Conservation (phyloP, 1,139 yeast species). For the Geotrichum candidum region DNA sequence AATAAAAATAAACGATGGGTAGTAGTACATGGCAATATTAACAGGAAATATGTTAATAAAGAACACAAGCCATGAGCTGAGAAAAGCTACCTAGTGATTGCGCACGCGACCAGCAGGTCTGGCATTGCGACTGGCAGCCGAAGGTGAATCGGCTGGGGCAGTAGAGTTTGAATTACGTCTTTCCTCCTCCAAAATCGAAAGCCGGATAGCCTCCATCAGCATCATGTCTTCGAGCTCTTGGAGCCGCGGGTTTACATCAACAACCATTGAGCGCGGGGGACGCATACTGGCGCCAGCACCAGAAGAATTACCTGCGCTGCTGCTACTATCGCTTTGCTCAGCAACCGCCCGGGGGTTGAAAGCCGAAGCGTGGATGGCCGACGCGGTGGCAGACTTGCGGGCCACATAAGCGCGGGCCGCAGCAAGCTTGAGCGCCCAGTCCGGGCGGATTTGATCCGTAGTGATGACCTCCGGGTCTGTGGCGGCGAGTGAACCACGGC, state of each 20-base stretch:
- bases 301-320: not conserved
- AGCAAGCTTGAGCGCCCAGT: conserved; percentile 73
- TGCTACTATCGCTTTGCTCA: not conserved
- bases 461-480: conserved; percentile 54
- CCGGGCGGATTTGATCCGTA: conserved; percentile 80
- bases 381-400: conserved; percentile 86
- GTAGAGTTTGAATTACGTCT: not conserved
- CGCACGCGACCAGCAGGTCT: not conserved
- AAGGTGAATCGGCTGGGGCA: not conserved
- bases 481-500: conserved; percentile 27
- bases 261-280: conserved; percentile 13
- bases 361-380: conserved; percentile 86
- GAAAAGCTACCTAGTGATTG: not conserved
- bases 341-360: conserved; percentile 39
- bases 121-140: not conserved
- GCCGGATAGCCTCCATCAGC: conserved; percentile 77
- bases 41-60: not conserved
- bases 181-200: conserved; percentile 67
- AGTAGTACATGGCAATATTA: too few species aligned
- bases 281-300: conserved; percentile 1
- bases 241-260: conserved; percentile 6
- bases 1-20: not conserved
- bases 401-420: conserved; percentile 74
- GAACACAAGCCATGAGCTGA: not conserved
- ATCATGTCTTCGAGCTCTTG: conserved; percentile 57